Conservation (phyloP, 805 yeast species). For the Danielozyma ontarioensis region DNA sequence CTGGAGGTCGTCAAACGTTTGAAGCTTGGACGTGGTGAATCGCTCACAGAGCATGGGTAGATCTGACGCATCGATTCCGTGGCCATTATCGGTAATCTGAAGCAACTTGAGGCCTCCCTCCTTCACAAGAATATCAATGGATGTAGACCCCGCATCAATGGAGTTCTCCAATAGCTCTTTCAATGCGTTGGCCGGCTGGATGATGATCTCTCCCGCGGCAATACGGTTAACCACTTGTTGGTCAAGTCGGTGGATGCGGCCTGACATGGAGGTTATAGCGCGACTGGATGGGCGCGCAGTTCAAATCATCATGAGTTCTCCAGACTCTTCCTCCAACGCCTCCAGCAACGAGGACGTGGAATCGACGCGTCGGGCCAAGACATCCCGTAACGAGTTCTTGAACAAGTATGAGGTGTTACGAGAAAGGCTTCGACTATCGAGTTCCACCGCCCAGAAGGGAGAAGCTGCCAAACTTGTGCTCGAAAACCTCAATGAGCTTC, state of each 20-base stretch:
- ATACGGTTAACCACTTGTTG: slow-evolving; percentile 76
- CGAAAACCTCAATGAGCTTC: slow-evolving; percentile 40
- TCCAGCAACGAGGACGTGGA: not conserved
- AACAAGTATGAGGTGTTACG: slow-evolving; percentile 24
- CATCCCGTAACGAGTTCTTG: slow-evolving; percentile 8
- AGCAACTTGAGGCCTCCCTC: slow-evolving; percentile 89
- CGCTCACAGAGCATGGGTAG: slow-evolving; percentile 79
- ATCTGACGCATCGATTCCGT: slow-evolving; percentile 72
- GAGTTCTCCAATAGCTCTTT: slow-evolving; percentile 92
- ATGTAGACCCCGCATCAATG: slow-evolving; percentile 75
- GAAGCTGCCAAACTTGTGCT: slow-evolving; percentile 50
- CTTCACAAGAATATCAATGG: slow-evolving; percentile 73
- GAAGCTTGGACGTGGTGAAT: slow-evolving; percentile 85
- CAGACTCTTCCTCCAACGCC: not conserved
- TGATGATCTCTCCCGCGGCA: slow-evolving; percentile 96
- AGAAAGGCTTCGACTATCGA: slow-evolving; percentile 24
- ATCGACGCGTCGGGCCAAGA: not conserved
- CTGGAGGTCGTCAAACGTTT: slow-evolving; percentile 67
- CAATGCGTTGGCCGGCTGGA: slow-evolving; percentile 90
- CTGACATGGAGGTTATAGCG: too few relatives aligned
- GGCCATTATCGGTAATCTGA: slow-evolving; percentile 87
- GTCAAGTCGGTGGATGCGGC: slow-evolving; percentile 51
- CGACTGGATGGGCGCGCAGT: not conserved
- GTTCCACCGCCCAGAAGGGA: slow-evolving; percentile 51
- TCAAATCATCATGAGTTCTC: not conserved